Base-by-base conservation (phyloP, 306 rosid genomes). In the Mucuna pruriens region DNA sequence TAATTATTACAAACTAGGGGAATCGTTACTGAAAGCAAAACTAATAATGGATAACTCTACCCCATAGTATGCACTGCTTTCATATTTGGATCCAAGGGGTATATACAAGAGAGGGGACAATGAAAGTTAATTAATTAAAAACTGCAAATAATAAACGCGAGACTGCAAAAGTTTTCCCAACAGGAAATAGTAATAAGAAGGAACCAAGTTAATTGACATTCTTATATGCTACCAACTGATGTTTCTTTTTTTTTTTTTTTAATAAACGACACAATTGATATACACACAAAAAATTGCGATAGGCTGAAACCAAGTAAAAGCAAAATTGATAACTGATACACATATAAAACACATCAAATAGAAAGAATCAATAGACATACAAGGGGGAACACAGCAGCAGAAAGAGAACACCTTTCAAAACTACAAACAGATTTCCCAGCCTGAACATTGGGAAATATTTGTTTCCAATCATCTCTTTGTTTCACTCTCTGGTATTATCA, bases 341-440 rank as follows among this genome's bases (percentile, higher is more conserved):
- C 60, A 79, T 73, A 78, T 12, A 66, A 31, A 62, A 84, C 77
- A 44, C 40, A 54, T 73, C n/a, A 46, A 44, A 38, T 44, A 74
- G 46, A 65, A 42, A 42, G 60, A 66, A 55, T 73, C 10, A 79
- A 63, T 25, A 25, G 7, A 33, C 66, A 33, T 13, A 54, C 49
- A 55, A 52, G 20, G 76, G 76, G 51, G 73, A 74, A 45, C 81
- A 49, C 55, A 22, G 49, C 83, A 31, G 83, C 67, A 44, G 76
- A 71, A 55, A 79, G 76, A 72, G 57, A 74, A 34, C 36, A 66
- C 26, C 68, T 16, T 78, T 73, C 65, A 60, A 5, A 72, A 44
- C 75, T 63, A 44, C 65, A 76, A 25, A 58, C 67, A 82, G 20
- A 68, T 13, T 69, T 40, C 74, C 78, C 78, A 83, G 25, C 22